Conservation (phyloP, 2,329 filamentous ascomycete genomes). For the Periconia sp. region DNA sequence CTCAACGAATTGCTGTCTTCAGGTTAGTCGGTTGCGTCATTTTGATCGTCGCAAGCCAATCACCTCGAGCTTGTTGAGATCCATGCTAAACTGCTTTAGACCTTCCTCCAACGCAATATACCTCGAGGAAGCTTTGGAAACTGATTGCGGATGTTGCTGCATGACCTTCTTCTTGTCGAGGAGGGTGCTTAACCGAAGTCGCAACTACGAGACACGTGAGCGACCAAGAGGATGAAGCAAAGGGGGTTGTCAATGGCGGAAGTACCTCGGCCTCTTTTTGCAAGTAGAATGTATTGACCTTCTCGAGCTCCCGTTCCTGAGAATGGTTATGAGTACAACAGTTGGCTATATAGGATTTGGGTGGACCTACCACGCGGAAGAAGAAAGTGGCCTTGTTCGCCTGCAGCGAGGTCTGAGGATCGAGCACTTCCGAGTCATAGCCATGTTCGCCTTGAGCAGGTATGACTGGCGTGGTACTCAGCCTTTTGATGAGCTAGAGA, state of each 20-base stretch:
- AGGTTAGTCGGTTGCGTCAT: slow-evolving; percentile 25
- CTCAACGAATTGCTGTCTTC: slow-evolving; percentile 83
- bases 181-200: slow-evolving; percentile 86
- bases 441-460: slow-evolving; percentile 69
- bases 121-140: slow-evolving; percentile 85
- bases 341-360: neutral
- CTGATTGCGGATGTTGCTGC: slow-evolving; percentile 73
- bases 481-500: slow-evolving; percentile 90
- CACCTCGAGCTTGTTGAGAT: slow-evolving; percentile 87
- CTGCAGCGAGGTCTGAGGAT: slow-evolving; percentile 87
- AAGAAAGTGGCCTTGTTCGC: slow-evolving; percentile 99
- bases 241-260: slow-evolving; percentile 26
- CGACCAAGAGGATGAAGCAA: slow-evolving; percentile 2
- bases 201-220: slow-evolving; percentile 65
- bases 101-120: slow-evolving; percentile 95
- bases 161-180: slow-evolving; percentile 94
- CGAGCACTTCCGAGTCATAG: slow-evolving; percentile 51
- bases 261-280: slow-evolving; percentile 95
- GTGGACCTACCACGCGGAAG: slow-evolving; percentile 78
- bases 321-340: slow-evolving; percentile 7
- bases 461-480: slow-evolving; percentile 87
- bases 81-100: slow-evolving; percentile 94
- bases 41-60: slow-evolving; percentile 25
- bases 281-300: slow-evolving; percentile 96
- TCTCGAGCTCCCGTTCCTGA: slow-evolving; percentile 95